Conservation (phyloP, 768 basidiomycete species). For the Tephrocybe sp. region DNA sequence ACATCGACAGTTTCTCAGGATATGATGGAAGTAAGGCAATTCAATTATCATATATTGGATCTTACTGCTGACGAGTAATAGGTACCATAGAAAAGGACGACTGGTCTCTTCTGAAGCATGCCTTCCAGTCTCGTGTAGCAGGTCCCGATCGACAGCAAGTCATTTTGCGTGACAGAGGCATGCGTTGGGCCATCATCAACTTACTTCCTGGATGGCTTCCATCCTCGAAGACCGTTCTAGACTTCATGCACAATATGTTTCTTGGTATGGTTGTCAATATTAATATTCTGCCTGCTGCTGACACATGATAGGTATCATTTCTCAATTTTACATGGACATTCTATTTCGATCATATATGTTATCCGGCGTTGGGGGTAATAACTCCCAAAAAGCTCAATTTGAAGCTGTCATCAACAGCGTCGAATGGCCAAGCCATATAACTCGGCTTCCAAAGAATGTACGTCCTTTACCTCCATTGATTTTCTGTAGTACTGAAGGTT, state of each 20-base stretch:
- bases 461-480: no score
- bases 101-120: conserved; percentile 12
- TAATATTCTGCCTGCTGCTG: no score
- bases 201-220: conserved; percentile 27
- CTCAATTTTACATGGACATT: conserved; percentile 20
- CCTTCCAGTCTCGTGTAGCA: conserved; percentile 14
- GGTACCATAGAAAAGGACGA: conserved; percentile 19
- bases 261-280: no score
- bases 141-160: neutral
- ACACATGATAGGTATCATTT: conserved; percentile 16
- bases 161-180: conserved; percentile 22
- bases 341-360: conserved; percentile 25
- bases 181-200: conserved; percentile 23
- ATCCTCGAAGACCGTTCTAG: conserved; percentile 18
- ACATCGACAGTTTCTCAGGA: conserved; percentile 15
- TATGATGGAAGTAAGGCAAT: conserved; percentile 9
- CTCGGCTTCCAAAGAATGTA: conserved; percentile 30
- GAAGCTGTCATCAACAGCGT: conserved; percentile 24
- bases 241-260: conserved; percentile 32
- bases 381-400: conserved; percentile 22
- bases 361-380: conserved; percentile 18
- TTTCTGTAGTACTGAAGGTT: conserved; percentile 1
- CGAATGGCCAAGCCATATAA: conserved; percentile 29
- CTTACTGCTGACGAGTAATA: neutral
- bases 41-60: neutral